Evolutionary conservation across 345 rosid genomes (phyloP), one percentile per base, ranked within the genome.

Genomic region (Hevea brasiliensis): DNA sequence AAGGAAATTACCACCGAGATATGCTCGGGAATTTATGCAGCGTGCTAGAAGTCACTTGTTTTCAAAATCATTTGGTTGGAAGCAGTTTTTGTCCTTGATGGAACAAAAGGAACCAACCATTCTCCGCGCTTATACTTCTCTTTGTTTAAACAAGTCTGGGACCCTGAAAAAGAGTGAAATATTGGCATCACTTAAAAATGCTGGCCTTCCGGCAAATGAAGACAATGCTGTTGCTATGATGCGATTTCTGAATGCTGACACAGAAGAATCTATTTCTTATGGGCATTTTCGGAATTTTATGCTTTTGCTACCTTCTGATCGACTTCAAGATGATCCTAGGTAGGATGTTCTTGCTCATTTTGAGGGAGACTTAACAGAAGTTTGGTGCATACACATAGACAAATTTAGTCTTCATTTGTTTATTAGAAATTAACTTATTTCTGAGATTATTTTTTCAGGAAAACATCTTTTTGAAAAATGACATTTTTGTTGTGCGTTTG

Each of bases 101-200:
- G 99, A 95, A 81, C 99, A 92, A 87, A 91, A 87, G 74, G 99
- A 95, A 80, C 93, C 97, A 29, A 95, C 97, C 50, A 92, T 95
- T 79, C 97, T 95, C 78, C 96, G 97, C 74, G 99, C 99, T 26
- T 95, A 92, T 71, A 95, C 99, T 67, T 89, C 98, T 76, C 89
- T 95, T 6, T 92, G 99, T 79, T 84, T 92, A 74, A 89, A 88
- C 88, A 88, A 95, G 81, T 95, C 94, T 58, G 99, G 99, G 68
- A 95, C 99, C 40, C 91, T 95, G 35, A 87, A 95, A 83, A 95
- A 89, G 84, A 95, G 99, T 83, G 96, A 91, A 87, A 89, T 92
- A 82, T 72, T 95, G 85, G 93, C 95, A 74, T 95, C 98, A 32
- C 83, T 95, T 2, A 80, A 88, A 73, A 89, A 90, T 84, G 87